phyloP scores from a whole-genome alignment of 306 rosid genomes.

The Acacia confusa region DNA sequence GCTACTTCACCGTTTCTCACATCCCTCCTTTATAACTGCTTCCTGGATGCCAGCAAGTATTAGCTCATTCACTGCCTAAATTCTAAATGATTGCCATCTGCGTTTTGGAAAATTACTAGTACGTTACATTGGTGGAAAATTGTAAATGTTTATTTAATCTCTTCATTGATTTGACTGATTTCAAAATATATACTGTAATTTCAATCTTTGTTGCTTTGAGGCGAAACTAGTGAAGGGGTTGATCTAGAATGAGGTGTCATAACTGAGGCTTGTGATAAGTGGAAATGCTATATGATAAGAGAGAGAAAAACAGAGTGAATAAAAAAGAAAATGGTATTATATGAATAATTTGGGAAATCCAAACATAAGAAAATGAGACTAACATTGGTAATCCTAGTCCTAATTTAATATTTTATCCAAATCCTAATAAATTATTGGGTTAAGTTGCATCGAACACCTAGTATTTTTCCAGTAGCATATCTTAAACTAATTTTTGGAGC shows the following conservation, averaged over 20 bases:
- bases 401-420: no score
- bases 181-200: neutral
- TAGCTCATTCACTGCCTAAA: neutral
- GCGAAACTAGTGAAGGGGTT: neutral
- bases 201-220: neutral
- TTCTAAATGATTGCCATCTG: neutral
- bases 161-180: neutral
- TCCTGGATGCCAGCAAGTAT: neutral
- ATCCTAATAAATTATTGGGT: no score
- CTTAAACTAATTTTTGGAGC: no score
- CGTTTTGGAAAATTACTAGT: neutral
- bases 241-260: neutral
- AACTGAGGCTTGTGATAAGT: neutral
- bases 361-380: no score
- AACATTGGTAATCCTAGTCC: no score
- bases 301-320: no score
- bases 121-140: neutral
- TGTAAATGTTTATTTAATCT: neutral
- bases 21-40: neutral
- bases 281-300: neutral
- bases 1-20: neutral
- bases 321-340: no score
- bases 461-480: no score
- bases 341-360: no score
- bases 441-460: no score